Evolutionary conservation across 164 flowering plant genomes (phyloP), one percentile per base, ranked within the genome.

Genomic region (Chimonanthus salicifolius): DNA sequence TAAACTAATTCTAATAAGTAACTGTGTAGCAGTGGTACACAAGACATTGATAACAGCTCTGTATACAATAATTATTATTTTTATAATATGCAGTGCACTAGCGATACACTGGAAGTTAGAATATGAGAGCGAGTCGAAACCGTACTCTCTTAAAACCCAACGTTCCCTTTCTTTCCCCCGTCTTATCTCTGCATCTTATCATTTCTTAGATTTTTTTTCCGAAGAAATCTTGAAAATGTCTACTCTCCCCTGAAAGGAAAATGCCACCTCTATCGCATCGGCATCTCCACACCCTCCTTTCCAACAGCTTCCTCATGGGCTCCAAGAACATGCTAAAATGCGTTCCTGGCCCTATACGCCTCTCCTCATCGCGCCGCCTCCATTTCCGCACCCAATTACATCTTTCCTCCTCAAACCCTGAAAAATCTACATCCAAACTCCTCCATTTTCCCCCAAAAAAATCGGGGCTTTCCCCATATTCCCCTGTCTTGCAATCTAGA

Each of bases 211-310:
- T 18, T 47, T 16, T 68, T n/a, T 3, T 43, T 6, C 7, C n/a
- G 13, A 48, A 3, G 70, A 47, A 68, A 20, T 4, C 70, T 68
- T 48, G 69, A 68, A 68, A 68, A n/a, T 10, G 48, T 7, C 70
- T 51, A 45, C 58, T 10, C 33, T 4, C 45, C 16, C 66, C 66
- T 18, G 21, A 18, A 21, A 66, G 62, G 43, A 20, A 20, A 33
- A 71, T 71, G 74, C 68, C 8, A 49, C 64, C 21, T 62, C 74
- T 71, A 54, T 48, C 74, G 54, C 72, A 33, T 49, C 64, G 18
- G 20, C 64, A 63, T 54, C 49, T 70, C 44, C 58, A 63, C 43
- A 47, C 58, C 4, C 74, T 71, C 7, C 67, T 71, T 45, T 62
- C 68, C 51, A 15, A 16, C 51, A 62, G 20, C n/a, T 4, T 62